Percentiles rank a stretch among this genome's conserved stretches.
phyloP scores from a whole-genome alignment of 306 rosid genomes.

The Cicer yamashitae region DNA sequence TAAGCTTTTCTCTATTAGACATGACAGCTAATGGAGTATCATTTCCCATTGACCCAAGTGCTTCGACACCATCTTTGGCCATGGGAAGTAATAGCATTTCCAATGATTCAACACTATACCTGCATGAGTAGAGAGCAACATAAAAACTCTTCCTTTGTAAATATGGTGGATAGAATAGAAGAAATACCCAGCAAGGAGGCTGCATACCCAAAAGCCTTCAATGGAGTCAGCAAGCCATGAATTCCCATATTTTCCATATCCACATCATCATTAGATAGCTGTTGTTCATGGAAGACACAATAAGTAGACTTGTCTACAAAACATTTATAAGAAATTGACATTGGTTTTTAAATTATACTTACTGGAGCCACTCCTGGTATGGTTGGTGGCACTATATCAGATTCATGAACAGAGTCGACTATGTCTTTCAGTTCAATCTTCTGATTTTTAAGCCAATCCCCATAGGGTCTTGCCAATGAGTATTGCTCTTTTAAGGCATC shows the following conservation, averaged over 20 bases:
- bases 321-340: conserved; percentile 11
- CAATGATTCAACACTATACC: conserved; percentile 85
- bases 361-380: conserved; percentile 79
- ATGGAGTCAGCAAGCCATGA: conserved; percentile 78
- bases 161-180: conserved; percentile 34
- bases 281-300: conserved; percentile 41
- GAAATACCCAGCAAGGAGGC: conserved; percentile 26
- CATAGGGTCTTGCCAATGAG: conserved; percentile 87
- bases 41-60: conserved; percentile 99
- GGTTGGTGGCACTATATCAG: conserved; percentile 68
- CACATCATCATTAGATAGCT: conserved; percentile 67
- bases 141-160: conserved; percentile 32
- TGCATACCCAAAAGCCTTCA: conserved; percentile 93
- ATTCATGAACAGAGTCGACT: conserved; percentile 71
- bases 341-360: conserved; percentile 48
- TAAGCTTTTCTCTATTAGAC: conserved; percentile 89
- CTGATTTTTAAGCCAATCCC: conserved; percentile 86
- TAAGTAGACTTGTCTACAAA: conserved; percentile 26
- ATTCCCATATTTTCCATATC: conserved; percentile 84
- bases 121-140: conserved; percentile 50
- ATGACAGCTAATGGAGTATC: conserved; percentile 95
- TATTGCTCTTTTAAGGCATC: conserved; percentile 94
- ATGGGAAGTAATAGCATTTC: conserved; percentile 99
- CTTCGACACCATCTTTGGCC: conserved; percentile 96
- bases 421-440: conserved; percentile 88